These are phyloP conservation scores for Bromus sterilis DNA, from an alignment of 176 grass and related monocot genomes.

Conservation along the genomic window DNA sequence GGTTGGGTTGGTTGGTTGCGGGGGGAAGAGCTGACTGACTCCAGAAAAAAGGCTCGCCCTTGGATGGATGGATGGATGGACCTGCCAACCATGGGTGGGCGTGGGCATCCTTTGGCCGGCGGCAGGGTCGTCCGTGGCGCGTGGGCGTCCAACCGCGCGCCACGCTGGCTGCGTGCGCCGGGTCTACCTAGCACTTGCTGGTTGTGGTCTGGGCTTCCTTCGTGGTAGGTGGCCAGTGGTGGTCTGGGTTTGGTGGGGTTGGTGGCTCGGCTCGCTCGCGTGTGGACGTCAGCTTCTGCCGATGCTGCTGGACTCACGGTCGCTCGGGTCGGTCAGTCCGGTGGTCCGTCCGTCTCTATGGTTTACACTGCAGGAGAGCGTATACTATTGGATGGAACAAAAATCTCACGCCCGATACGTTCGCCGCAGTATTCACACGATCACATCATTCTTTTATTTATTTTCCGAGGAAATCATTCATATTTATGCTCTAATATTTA, in stretches of 20 bases:
- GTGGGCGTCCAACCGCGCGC: not conserved
- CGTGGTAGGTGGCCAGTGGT: constrained; percentile 7
- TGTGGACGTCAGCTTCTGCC: constrained; percentile 5
- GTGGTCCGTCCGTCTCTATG: not conserved
- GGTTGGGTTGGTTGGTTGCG: constrained; percentile 35
- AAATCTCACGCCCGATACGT: too few species aligned
- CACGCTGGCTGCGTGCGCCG: not conserved
- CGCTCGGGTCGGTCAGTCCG: not conserved
- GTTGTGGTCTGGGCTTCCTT: too few species aligned
- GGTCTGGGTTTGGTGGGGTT: constrained; percentile 24
- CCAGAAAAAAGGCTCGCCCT: not conserved
- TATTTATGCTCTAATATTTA: too few species aligned
- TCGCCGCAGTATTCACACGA: too few species aligned
- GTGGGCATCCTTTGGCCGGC: too few species aligned
- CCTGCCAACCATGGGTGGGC: not conserved
- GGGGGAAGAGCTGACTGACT: constrained; percentile 4
- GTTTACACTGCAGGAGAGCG: not conserved
- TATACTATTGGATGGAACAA: too few species aligned
- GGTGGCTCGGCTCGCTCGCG: not conserved
- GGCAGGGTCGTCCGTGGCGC: not conserved
- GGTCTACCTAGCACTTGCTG: too few species aligned
- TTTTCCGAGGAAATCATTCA: too few species aligned
- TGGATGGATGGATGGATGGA: too few species aligned
- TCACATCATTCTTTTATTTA: too few species aligned
- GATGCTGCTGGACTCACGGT: not conserved